Percentiles rank a stretch among this genome's conserved stretches.
phyloP scores from a whole-genome alignment of 192 early-diverging fungal species.

The Backusella morwellensis region DNA sequence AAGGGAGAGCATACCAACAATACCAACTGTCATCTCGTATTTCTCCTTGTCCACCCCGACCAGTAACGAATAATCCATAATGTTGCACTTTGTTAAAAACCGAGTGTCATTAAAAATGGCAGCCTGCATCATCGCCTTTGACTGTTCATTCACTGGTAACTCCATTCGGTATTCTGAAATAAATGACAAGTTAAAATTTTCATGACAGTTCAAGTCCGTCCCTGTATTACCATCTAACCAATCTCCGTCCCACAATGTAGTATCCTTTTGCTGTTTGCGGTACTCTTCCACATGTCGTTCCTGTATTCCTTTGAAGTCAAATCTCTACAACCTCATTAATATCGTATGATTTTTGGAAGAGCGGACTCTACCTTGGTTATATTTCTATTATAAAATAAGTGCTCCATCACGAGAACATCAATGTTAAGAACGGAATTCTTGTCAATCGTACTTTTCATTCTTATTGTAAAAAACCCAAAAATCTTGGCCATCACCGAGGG shows the following conservation, averaged over 20 bases:
- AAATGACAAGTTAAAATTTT: neutral
- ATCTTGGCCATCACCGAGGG: slow-evolving; percentile 83
- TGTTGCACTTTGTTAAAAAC: slow-evolving; percentile 86
- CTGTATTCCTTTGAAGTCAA: slow-evolving; percentile 77
- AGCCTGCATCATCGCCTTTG: slow-evolving; percentile 75
- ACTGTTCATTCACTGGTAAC: slow-evolving; percentile 82
- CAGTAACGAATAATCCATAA: slow-evolving; percentile 97
- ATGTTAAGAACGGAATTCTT: slow-evolving; percentile 70
- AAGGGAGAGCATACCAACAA: slow-evolving; percentile 58
- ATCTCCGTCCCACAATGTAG: slow-evolving; percentile 67
- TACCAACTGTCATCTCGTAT: slow-evolving; percentile 87
- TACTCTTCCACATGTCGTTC: slow-evolving; percentile 52
- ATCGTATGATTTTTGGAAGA: slow-evolving; percentile 42
- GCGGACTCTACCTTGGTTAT: slow-evolving; percentile 55
- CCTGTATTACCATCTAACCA: slow-evolving; percentile 60
- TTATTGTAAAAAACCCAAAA: slow-evolving; percentile 87
- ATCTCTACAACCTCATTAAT: slow-evolving; percentile 43
- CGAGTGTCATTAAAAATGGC: slow-evolving; percentile 91
- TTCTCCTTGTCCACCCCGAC: slow-evolving; percentile 88
- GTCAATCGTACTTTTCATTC: slow-evolving; percentile 69
- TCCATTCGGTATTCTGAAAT: slow-evolving; percentile 43
- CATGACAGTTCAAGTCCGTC: neutral
- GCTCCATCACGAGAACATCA: slow-evolving; percentile 94
- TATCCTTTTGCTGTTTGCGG: slow-evolving; percentile 37
- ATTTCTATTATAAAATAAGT: slow-evolving; percentile 77